Base-by-base conservation (phyloP, 2,329 filamentous ascomycete species). In the Clathrospora elynae region DNA sequence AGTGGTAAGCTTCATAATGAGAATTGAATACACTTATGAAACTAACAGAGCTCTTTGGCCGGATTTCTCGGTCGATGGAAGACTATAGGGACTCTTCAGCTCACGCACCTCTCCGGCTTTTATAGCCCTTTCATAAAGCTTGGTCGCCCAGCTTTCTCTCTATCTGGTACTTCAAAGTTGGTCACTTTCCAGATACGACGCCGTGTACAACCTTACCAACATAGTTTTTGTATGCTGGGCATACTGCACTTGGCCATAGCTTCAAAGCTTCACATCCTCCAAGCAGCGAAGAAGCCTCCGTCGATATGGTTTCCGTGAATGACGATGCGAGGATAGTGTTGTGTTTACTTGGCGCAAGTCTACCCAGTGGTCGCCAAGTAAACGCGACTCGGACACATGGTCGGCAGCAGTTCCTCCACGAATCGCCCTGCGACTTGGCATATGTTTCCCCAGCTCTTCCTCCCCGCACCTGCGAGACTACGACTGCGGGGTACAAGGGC, bases 1-100 rank as follows among this genome's bases (percentile, higher is more conserved):
- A 42, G 47, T 51, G 14, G 49, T 35, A 22, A 61, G 37, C 55
- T 54, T 61, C 55, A 61, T 61, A 17, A 17, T 38, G 30, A 33
- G 2, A 19, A 34, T 14, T 24, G 23, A 24, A 29, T 18, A n/a
- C 10, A 25, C 32, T 20, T 35, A 22, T n/a, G 14, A 43, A 24
- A 7, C 10, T 17, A 26, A 34, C 16, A 30, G 26, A 33, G 16
- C 35, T 47, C 33, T 40, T 12, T 13, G 26, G 37, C 34, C 16
- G 23, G 35, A n/a, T 14, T 14, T 17, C 14, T 24, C 20, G 35
- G 16, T 37, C 36, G 34, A 36, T 37, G 41, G 34, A 49, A 39
- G 33, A 42, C 31, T 31, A 16, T 20, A 38, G 40, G 5, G 23
- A 20, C 20, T 45, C 19, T 26, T 18, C 12, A 16, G 8, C 4